Evolutionary conservation across 139 green algal species (phyloP).

Genomic region (Chlamydomonas sp.): DNA sequence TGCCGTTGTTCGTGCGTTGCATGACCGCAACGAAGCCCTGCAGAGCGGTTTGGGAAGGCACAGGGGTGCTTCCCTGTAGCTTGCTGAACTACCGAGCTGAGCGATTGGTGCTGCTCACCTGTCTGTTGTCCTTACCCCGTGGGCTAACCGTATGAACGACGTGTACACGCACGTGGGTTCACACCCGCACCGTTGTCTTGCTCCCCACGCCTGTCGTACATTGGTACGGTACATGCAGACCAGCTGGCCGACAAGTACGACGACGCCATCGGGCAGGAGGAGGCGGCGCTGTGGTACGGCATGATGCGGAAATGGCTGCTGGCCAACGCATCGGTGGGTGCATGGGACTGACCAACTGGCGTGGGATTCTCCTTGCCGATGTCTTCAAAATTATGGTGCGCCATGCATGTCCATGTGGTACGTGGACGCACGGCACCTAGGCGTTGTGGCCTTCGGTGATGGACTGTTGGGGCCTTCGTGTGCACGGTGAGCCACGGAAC

Average conservation of each 20-base stretch:
- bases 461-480: neutral
- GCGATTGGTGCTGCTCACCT: neutral
- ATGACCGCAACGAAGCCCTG: too few relatives aligned
- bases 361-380: too few relatives aligned
- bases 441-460: neutral
- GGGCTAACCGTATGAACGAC: too few relatives aligned
- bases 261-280: constrained; percentile 35
- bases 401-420: neutral
- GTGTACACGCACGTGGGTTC: neutral
- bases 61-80: too few relatives aligned
- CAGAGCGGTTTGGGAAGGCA: too few relatives aligned
- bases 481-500: neutral
- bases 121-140: neutral
- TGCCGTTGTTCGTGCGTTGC: too few relatives aligned
- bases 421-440: neutral
- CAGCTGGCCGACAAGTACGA: constrained; percentile 25
- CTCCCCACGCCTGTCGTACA: neutral
- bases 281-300: constrained; percentile 36
- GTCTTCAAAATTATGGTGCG: too few relatives aligned
- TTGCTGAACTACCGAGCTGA: too few relatives aligned
- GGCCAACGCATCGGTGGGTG: too few relatives aligned
- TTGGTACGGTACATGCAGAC: neutral
- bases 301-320: constrained; percentile 34
- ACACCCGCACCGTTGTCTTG: neutral
- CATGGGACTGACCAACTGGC: too few relatives aligned